Evolutionary conservation across 257 asterid genomes (phyloP).

Genomic region (Gynochthodes officinalis): DNA sequence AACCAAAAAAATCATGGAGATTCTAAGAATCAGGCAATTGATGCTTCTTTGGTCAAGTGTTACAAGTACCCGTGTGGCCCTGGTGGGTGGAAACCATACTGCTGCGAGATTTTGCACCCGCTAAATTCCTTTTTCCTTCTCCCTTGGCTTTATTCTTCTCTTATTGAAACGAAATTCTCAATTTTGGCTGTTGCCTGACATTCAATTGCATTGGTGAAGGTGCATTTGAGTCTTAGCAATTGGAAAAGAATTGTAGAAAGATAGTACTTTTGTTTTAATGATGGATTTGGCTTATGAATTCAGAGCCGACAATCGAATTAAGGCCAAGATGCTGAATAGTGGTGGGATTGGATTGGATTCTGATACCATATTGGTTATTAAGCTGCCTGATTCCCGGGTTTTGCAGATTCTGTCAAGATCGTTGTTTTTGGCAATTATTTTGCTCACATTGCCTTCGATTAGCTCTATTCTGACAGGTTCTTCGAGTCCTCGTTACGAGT

Average conservation of each 20-base stretch:
- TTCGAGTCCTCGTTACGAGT: constrained; percentile 9
- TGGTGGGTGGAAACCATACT: constrained; percentile 88
- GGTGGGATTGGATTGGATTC: constrained; percentile 33
- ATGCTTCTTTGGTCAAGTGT: constrained; percentile 48
- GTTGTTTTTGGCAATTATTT: constrained; percentile 48
- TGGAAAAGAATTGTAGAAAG: neutral
- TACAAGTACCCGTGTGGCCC: constrained; percentile 50
- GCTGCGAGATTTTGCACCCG: constrained; percentile 84
- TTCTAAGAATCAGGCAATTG: constrained; percentile 54
- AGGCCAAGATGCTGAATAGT: constrained; percentile 21
- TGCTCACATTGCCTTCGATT: constrained; percentile 38
- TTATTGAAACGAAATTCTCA: constrained; percentile 12
- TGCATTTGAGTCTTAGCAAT: neutral
- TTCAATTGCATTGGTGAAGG: neutral
- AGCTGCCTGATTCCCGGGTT: constrained; percentile 56
- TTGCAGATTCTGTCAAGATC: constrained; percentile 56
- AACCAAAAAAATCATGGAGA: constrained; percentile 48
- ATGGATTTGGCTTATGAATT: constrained; percentile 36
- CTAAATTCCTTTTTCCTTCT: constrained; percentile 28
- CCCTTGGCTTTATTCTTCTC: constrained; percentile 28
- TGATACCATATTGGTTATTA: constrained; percentile 40
- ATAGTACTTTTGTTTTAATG: neutral
- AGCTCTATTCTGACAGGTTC: constrained; percentile 36
- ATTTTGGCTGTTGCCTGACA: constrained; percentile 5
- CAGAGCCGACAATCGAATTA: constrained; percentile 16